phyloP scores from a whole-genome alignment of 2,329 filamentous ascomycete species.

The Mycosphaerella arachidis region DNA sequence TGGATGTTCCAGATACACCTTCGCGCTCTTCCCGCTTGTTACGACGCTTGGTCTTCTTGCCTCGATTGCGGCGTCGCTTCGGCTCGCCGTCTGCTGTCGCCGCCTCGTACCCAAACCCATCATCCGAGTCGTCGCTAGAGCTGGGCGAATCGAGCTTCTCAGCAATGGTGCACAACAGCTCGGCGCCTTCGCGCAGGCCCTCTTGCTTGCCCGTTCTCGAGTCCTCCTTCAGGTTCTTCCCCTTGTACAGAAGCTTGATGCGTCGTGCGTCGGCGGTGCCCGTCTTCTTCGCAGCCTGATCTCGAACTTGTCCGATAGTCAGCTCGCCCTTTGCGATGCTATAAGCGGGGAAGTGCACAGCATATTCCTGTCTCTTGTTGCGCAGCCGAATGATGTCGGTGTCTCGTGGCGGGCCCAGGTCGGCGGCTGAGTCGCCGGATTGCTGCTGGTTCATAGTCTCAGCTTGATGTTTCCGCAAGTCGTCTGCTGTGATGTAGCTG shows the following conservation, averaged over 20 bases:
- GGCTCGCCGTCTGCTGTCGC: constrained; percentile 26
- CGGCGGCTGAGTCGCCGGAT: constrained; percentile 42
- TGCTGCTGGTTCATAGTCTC: constrained; percentile 24
- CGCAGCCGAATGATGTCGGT: constrained; percentile 70
- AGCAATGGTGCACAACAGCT: constrained; percentile 56
- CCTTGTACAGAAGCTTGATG: constrained; percentile 70
- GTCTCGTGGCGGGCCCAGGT: constrained; percentile 46
- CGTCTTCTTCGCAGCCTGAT: constrained; percentile 64
- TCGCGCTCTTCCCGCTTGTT: constrained; percentile 38
- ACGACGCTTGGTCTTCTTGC: constrained; percentile 41
- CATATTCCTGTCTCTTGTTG: constrained; percentile 61
- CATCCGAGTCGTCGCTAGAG: constrained; percentile 39
- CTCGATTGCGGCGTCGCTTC: constrained; percentile 39
- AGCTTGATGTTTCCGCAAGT: constrained; percentile 48
- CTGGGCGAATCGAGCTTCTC: constrained; percentile 44
- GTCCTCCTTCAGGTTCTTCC: constrained; percentile 63
- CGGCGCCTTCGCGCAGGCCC: constrained; percentile 55
- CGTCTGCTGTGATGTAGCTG: constrained; percentile 76
- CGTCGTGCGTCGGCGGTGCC: constrained; percentile 54
- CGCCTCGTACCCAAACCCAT: constrained; percentile 36
- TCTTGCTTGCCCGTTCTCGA: constrained; percentile 54
- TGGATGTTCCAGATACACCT: constrained; percentile 27
- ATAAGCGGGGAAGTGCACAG: constrained; percentile 69
- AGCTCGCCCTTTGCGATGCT: constrained; percentile 71
- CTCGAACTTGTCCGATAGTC: constrained; percentile 60